A percentile compares a stretch with the other conserved stretches of the same genome.
Conservation (phyloP, 2,329 filamentous ascomycete genomes). For the Neonectria ditissima region DNA sequence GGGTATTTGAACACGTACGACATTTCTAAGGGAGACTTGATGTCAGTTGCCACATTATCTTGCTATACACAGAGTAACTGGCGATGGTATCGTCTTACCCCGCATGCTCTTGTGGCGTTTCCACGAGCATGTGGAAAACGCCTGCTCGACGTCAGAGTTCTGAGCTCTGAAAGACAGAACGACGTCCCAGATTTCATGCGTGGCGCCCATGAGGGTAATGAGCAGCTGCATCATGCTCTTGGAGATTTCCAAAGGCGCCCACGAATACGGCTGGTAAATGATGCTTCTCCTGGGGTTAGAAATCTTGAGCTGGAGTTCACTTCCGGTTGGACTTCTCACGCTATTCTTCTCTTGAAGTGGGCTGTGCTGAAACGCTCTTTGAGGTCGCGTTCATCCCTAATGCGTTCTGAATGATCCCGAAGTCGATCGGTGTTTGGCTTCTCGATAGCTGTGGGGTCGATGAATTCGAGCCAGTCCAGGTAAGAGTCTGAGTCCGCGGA, state of each 20-base stretch:
- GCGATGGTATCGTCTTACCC: background rate
- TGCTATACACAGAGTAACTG: too few species aligned
- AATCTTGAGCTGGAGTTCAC: background rate
- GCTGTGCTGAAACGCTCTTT: too few species aligned
- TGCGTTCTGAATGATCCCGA: too few species aligned
- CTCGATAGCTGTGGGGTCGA: too few species aligned
- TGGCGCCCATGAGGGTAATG: background rate
- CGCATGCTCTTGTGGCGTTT: background rate
- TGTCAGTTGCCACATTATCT: too few species aligned
- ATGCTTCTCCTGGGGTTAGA: background rate
- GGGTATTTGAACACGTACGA: background rate
- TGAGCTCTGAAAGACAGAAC: background rate
- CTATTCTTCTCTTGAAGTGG: too few species aligned
- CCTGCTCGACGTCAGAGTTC: background rate
- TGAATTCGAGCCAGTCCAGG: too few species aligned
- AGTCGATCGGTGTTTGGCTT: too few species aligned
- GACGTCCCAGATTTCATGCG: background rate
- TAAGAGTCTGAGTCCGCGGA: too few species aligned
- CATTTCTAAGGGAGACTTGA: background rate
- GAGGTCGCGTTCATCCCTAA: too few species aligned
- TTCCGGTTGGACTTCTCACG: too few species aligned
- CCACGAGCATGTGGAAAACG: background rate
- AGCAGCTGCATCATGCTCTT: background rate
- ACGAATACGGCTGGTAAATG: background rate
- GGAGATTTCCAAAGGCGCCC: background rate